Conservation (phyloP, 176 grass and related monocot species). For the Raddia guianensis region DNA sequence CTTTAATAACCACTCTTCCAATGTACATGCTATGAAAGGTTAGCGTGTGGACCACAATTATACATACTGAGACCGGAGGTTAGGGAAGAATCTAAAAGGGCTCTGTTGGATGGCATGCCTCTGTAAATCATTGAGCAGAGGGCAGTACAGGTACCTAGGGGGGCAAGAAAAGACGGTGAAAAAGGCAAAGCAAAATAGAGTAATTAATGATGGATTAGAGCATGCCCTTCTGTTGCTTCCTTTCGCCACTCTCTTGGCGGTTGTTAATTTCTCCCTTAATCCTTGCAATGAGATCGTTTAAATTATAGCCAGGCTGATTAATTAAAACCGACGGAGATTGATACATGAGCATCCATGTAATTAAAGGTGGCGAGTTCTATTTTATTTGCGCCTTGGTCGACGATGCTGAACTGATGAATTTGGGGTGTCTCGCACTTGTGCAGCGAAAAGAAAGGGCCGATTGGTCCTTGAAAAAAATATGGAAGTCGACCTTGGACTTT, state of each 20-base stretch:
- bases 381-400: slow-evolving; percentile 12
- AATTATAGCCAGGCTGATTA: slow-evolving; percentile 37
- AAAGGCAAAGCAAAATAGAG: not conserved
- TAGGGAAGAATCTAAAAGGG: slow-evolving; percentile 26
- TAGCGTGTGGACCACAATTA: not conserved
- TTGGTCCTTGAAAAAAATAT: not conserved
- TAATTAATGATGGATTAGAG: too few relatives aligned
- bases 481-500: slow-evolving; percentile 34
- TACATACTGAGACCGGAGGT: not conserved
- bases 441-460: not conserved
- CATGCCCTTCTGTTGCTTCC: slow-evolving; percentile 21
- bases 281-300: slow-evolving; percentile 7
- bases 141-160: not conserved
- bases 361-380: slow-evolving; percentile 6
- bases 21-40: not conserved
- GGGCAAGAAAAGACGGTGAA: not conserved
- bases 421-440: not conserved
- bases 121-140: slow-evolving; percentile 9
- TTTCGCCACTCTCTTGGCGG: not conserved
- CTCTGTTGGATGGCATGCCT: not conserved
- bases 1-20: not conserved
- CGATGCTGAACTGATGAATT: not conserved
- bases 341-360: slow-evolving; percentile 3
- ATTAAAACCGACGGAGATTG: not conserved
- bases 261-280: slow-evolving; percentile 32